Base-by-base conservation (phyloP, 768 basidiomycete genomes). In the Mycena belliarum region DNA sequence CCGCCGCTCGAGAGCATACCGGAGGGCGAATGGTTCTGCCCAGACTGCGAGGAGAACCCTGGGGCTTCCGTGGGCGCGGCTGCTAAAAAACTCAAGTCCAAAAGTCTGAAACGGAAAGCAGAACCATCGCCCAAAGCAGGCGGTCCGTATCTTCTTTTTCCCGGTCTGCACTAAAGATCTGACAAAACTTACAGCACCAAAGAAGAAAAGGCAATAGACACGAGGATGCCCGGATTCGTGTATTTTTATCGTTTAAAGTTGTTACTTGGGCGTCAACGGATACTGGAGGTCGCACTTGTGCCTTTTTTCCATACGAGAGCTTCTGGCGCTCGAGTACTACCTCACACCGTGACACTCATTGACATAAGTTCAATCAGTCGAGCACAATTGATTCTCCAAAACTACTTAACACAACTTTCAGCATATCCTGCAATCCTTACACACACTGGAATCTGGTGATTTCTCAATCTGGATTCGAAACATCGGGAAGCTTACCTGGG, bases 1-100 rank as follows among this genome's bases (percentile, higher is more conserved):
- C 93, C 94, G 18, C 92, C 94, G 2, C 73, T 98, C 44, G 70
- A 75, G 16, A 83, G 79, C 5, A 76, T 95, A 18, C 95, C 95
- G 0, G 88, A 90, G 32, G 95, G 91, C 35, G 91, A 95, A 74
- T 95, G 94, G 93, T 93, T 93, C 78, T 96, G 94, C 66, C 85
- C 88, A 0, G 77, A 83, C 54, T 96, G 94, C 67, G 71, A 73
- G 11, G 77, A 77, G 32, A 79, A 82, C 21, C 86, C 86, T 4
- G 82, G 81, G 11, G 82, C 82, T 6, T 80, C 83, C 7, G 76
- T 81, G 5, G 81, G 79, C 20, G 66, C 68, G 68, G 72, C 73
- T 4, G 60, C 64, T 1, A 68, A 68, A 52, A 70, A 69, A 44
- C 64, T 65, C 44, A 62, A 66, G 50, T 25, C 57, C n/a, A 64